Evolutionary conservation across 306 rosid genomes (phyloP).

Genomic region (Quercus alba): DNA sequence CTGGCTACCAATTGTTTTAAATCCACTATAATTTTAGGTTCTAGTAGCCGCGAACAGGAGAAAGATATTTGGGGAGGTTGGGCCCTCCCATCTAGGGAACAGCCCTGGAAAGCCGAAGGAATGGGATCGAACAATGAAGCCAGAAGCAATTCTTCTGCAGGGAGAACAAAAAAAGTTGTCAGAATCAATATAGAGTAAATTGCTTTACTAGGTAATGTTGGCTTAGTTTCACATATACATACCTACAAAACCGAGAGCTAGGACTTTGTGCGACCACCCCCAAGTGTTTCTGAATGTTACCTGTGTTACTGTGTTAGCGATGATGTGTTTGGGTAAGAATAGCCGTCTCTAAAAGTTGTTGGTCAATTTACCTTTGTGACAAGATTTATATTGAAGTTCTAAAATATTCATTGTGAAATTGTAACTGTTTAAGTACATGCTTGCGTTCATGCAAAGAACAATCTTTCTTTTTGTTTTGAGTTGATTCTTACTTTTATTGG

Average conservation of each 20-base stretch:
- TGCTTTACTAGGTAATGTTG: not conserved
- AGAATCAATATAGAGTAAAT: slow-evolving; percentile 73
- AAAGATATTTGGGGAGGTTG: slow-evolving; percentile 23
- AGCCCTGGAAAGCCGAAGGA: slow-evolving; percentile 21
- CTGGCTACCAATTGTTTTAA: not conserved
- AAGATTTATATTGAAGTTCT: not conserved
- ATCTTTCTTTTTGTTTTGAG: not conserved
- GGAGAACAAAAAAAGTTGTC: slow-evolving; percentile 56
- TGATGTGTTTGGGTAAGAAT: not conserved
- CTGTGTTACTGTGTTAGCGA: not conserved
- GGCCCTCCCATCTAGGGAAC: slow-evolving; percentile 30
- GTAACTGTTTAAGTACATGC: not conserved
- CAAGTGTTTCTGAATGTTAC: not conserved
- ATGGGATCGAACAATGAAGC: slow-evolving; percentile 23
- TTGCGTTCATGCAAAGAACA: not conserved
- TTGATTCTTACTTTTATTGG: no score
- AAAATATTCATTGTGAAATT: not conserved
- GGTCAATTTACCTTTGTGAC: not conserved
- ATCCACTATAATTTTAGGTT: slow-evolving; percentile 29
- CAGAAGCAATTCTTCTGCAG: slow-evolving; percentile 15
- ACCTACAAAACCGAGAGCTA: not conserved
- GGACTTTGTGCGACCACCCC: not conserved
- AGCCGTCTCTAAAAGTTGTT: not conserved
- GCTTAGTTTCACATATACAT: not conserved
- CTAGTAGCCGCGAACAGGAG: slow-evolving; percentile 19